Base-by-base conservation (phyloP, 305 asterid species). In the Fraxinus ornus region DNA sequence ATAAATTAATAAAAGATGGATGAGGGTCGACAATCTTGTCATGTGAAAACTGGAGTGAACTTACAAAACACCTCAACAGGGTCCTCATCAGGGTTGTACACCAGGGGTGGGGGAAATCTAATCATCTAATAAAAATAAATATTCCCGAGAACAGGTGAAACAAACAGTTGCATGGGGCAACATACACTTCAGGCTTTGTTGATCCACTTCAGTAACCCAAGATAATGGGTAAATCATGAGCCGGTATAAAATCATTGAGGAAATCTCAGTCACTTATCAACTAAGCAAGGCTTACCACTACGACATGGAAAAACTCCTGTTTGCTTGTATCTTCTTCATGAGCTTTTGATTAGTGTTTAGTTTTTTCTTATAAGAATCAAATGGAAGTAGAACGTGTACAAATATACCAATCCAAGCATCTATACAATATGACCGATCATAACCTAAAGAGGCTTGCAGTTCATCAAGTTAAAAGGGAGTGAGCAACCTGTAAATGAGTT, bases 401-500 rank as follows among this genome's bases (percentile, higher is more conserved):
- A 52, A 47, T 37, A 17, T 7, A 22, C 17, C 36, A 21, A 75
- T 21, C 39, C 60, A 35, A 80, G 81, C 28, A 52, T 32, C 75
- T 13, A 8, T n/a, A 30, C 22, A 28, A 62, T 47, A 39, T 41
- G 21, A 64, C n/a, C 2, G 28, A 24, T 24, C 35, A 64, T 26
- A 22, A 19, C 68, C 3, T 57, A 35, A 35, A 32, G 26, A 22
- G 36, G 49, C 70, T 79, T 68, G 26, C 60, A 32, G 36, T 77
- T 6, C 70, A 26, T 60, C 66, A 22, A 44, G 78, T 33, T 21
- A 15, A 57, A 41, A 49, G 55, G n/a, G 60, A 49, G 76, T 19
- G 79, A 77, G 84, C 39, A 78, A 28, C 3, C 24, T 21, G 22
- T 47, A 70, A 21, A n/a, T 60, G 52, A 66, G 9, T 80, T 92